Percentiles rank a stretch among this genome's conserved stretches.
Conservation (phyloP, 345 rosid species). For the Ailanthus altissimus region DNA sequence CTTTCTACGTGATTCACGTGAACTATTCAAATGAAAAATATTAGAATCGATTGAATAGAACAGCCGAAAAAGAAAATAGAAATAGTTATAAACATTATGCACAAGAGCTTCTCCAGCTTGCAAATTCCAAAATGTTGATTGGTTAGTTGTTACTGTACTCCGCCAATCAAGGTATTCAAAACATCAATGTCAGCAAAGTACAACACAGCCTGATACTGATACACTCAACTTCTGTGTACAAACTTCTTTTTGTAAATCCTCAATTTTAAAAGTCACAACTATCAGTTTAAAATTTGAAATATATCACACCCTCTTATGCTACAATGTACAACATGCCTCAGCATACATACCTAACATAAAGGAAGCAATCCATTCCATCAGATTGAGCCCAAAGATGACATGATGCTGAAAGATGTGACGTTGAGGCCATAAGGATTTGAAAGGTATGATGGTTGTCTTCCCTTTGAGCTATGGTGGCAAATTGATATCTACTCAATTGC, state of each 20-base stretch:
- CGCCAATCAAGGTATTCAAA: constrained; percentile 6
- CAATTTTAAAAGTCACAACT: constrained; percentile 13
- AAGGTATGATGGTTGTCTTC: neutral
- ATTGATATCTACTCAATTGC: neutral
- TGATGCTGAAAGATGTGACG: neutral
- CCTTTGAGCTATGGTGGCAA: neutral
- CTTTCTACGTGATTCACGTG: no score
- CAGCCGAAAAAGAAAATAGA: neutral
- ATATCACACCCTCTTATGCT: constrained; percentile 14
- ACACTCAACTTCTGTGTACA: constrained; percentile 18
- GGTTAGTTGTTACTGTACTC: constrained; percentile 6
- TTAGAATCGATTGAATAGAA: neutral
- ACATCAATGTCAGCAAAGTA: neutral
- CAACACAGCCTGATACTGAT: constrained; percentile 4
- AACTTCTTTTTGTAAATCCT: constrained; percentile 5
- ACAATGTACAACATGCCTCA: constrained; percentile 39
- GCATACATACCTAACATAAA: neutral
- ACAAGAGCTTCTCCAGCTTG: neutral
- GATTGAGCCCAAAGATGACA: neutral
- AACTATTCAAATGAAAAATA: neutral
- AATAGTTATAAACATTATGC: neutral
- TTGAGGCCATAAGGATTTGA: neutral
- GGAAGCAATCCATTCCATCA: neutral
- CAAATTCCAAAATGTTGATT: neutral
- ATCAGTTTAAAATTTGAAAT: constrained; percentile 3